A percentile compares a stretch with the other conserved stretches of the same genome.
Evolutionary conservation across 225 moss, liverwort and hornwort genomes (phyloP).

Genomic region (Antitrichia curtipendula): DNA sequence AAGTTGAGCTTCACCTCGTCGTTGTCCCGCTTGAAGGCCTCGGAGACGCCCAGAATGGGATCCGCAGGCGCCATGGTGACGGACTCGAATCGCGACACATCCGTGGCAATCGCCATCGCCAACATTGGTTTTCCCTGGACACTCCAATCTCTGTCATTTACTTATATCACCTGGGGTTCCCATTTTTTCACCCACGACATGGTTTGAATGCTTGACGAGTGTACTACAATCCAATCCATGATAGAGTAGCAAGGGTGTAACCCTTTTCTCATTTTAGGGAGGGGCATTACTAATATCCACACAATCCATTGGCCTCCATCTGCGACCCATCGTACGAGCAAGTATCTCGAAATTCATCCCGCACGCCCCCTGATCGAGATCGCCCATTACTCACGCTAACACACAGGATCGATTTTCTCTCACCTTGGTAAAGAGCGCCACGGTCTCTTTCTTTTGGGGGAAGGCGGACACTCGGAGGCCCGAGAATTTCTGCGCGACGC

Average conservation of each 20-base stretch:
- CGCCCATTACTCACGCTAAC: background rate
- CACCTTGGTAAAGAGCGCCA: constrained; percentile 37
- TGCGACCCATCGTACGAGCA: background rate
- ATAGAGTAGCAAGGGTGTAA: background rate
- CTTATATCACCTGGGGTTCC: background rate
- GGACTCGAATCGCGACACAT: constrained; percentile 67
- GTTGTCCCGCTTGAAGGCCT: constrained; percentile 76
- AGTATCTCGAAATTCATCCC: background rate
- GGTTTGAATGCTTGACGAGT: background rate
- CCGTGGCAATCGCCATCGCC: constrained; percentile 67
- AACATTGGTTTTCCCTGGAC: constrained; percentile 41
- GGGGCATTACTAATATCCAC: background rate
- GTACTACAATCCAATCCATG: background rate
- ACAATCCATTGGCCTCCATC: background rate
- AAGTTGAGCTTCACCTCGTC: constrained; percentile 64
- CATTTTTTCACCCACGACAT: background rate
- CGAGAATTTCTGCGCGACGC: constrained; percentile 18
- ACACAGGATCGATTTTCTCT: background rate
- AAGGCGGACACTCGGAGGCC: constrained; percentile 54
- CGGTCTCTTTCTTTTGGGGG: constrained; percentile 31
- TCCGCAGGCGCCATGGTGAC: constrained; percentile 86
- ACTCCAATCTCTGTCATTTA: background rate
- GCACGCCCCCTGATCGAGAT: background rate
- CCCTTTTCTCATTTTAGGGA: background rate
- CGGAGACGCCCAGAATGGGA: constrained; percentile 90